Base-by-base conservation (phyloP, 2,329 filamentous ascomycete genomes). In the Ascosphaera apis region DNA sequence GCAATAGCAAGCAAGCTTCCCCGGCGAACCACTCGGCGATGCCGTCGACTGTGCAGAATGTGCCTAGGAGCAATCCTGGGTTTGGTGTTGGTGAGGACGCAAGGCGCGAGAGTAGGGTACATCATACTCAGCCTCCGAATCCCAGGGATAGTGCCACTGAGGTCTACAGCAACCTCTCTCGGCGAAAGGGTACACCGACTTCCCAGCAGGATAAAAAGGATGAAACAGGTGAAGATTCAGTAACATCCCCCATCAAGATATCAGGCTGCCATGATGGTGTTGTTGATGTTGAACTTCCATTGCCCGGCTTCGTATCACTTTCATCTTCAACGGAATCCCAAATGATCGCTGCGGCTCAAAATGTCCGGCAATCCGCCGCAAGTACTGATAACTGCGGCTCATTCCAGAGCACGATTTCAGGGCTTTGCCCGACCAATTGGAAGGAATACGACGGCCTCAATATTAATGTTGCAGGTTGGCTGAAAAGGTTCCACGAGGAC, bases 281-380 rank as follows among this genome's bases (percentile, higher is more conserved):
- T n/a, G 63, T 72, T 19, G 67, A 72, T 43, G 66, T 72, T 35
- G 65, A 70, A 39, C 60, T 71, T 33, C 62, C 65, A 2, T 50
- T 69, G 15, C 62, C 65, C 30, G 65, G 63, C 7, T 62, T 63
- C 52, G 56, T 58, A 37, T 60, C 50, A 42, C 54, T 58, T 30
- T 58, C 44, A 43, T 65, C 47, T 34, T 67, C 44, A 37, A 61
- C 46, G 48, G 64, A 48, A 36, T 61, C 58, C 1, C 21, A 25
- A 53, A 53, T 42, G 40, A 52, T 48, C 52, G 57, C 49, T 42
- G 64, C 54, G 4, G 54, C 54, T 3, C 53, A 53, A 39, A 57
- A 56, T 38, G 50, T 51, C 12, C 53, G 56, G 33, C 60, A 60
- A 3, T 67, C 65, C 4, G 52, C 60, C 2, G 62, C 62, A 12